Evolutionary conservation across 2,329 filamentous ascomycete genomes (phyloP), one percentile per base, ranked within the genome.

Genomic region (Aquanectria penicillioides): DNA sequence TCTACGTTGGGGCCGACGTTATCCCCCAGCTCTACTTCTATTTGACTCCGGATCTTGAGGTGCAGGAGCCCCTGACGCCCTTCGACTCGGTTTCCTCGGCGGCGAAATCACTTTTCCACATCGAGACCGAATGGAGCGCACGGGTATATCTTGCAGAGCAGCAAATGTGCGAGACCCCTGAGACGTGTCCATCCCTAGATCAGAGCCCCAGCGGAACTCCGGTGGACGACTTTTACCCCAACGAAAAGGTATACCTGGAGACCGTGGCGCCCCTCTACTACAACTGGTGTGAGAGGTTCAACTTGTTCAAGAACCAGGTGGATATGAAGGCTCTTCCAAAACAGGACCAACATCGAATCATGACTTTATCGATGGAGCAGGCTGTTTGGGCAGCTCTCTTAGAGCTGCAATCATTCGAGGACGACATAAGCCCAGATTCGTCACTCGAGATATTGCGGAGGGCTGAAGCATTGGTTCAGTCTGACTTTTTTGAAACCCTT

Each of bases 1-100:
- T 61, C 2, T 69, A 66, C 33, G 44, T 61, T 1, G 65, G 66
- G 8, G 50, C 49, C 13, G 59, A 61, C 8, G 40, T 56, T 6
- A 63, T 64, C 15, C 58, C 54, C 4, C 62, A 67, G 7, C 41
- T 64, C 2, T 33, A 61, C 26, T 59, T 64, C 4, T 44, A 40
- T 7, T 5, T 44, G 34, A 18, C 49, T 3, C 47, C 15, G 4
- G 17, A 47, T 2, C 18, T 53, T 2, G 48, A 62, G 2, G 43
- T 64, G 44, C 47, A 55, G 3, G 17, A 60, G 9, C 49, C 49
- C 1, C 25, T 31, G 4, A 46, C 31, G 9, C 61, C 63, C 5
- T 69, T 69, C n/a, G 58, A 59, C 3, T 58, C 63, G 1, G 17
- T 33, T 0, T 46, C 18, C 2, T 17, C 48, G 6, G 55, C 55